Conservation (phyloP, 2,329 filamentous ascomycete genomes). For the Penicillium sp. region DNA sequence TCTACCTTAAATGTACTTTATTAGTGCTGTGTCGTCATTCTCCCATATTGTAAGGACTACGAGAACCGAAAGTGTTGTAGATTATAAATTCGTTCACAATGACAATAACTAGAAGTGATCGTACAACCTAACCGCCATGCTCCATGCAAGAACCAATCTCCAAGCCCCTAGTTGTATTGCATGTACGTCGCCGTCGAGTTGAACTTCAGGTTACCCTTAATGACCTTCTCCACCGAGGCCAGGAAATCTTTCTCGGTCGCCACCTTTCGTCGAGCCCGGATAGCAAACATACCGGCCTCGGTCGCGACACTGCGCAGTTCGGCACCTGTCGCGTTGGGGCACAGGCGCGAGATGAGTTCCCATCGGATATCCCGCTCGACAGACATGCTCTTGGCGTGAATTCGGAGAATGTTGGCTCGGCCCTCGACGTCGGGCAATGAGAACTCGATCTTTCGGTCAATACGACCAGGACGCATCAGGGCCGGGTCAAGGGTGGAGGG, state of each 20-base stretch:
- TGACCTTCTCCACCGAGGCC: conserved; percentile 97
- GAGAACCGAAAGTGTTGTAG: conserved; percentile 4
- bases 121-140: conserved; percentile 39
- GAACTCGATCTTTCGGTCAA: conserved; percentile 99
- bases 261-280: conserved; percentile 91
- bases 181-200: conserved; percentile 98
- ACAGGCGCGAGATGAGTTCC: conserved; percentile 96
- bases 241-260: conserved; percentile 99
- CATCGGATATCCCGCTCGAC: conserved; percentile 98
- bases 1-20: too few species aligned
- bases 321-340: conserved; percentile 95
- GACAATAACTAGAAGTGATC: conserved; percentile 34
- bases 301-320: conserved; percentile 96
- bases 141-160: conserved; percentile 24
- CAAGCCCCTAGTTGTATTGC: conserved; percentile 84
- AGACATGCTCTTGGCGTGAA: conserved; percentile 99
- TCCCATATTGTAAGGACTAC: not conserved
- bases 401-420: conserved; percentile 94
- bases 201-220: conserved; percentile 99
- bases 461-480: conserved; percentile 94
- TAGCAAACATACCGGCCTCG: conserved; percentile 98
- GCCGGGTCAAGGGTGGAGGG: conserved; percentile 96
- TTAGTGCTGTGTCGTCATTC: not conserved
- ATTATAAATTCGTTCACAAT: conserved; percentile 27
- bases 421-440: conserved; percentile 96